Evolutionary conservation across 768 basidiomycete species (phyloP).

Genomic region (Tubosaeta sp.): DNA sequence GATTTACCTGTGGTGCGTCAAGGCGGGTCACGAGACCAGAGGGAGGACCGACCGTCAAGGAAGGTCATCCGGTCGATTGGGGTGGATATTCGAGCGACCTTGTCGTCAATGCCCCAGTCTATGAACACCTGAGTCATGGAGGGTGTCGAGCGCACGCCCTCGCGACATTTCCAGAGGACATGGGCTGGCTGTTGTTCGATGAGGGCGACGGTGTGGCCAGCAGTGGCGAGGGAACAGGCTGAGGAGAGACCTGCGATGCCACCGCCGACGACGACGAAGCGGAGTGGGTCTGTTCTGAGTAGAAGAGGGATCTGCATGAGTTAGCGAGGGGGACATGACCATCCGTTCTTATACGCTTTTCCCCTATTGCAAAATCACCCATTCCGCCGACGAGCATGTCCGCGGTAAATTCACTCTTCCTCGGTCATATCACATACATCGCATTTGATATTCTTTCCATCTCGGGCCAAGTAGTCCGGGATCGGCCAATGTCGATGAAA

Average conservation of each 20-base stretch:
- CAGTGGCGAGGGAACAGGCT: constrained; percentile 48
- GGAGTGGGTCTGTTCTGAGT: constrained; percentile 13
- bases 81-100: constrained; percentile 32
- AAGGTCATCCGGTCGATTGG: constrained; percentile 15
- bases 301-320: constrained; percentile 10
- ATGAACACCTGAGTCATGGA: constrained; percentile 52
- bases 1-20: constrained; percentile 31
- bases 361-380: too few species aligned
- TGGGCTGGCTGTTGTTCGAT: constrained; percentile 44
- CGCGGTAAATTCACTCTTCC: too few species aligned
- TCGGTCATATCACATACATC: too few species aligned
- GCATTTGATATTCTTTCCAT: too few species aligned
- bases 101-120: constrained; percentile 49
- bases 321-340: too few species aligned
- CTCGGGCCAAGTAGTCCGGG: too few species aligned
- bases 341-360: too few species aligned
- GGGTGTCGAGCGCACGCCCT: constrained; percentile 46
- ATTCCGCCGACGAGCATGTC: too few species aligned
- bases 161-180: constrained; percentile 35
- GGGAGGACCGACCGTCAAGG: constrained; percentile 9
- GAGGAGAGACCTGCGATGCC: constrained; percentile 50
- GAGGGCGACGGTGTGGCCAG: constrained; percentile 54
- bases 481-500: too few species aligned
- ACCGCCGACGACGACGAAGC: constrained; percentile 24
- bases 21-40: too few species aligned